Conservation (phyloP, 768 basidiomycete species). For the Sarcodon sp. region DNA sequence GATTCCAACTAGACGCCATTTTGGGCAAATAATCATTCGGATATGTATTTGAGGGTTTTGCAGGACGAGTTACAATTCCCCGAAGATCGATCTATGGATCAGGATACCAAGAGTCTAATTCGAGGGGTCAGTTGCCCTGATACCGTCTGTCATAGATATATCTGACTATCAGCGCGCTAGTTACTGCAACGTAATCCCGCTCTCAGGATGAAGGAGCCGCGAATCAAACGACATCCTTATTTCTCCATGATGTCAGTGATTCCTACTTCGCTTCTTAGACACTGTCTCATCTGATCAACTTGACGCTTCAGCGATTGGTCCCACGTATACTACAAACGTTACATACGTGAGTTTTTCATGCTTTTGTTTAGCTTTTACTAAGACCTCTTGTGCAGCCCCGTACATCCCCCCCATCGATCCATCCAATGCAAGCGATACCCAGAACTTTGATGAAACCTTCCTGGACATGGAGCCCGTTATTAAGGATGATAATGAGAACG, state of each 20-base stretch:
- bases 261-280: conserved; percentile 1
- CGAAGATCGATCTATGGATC: conserved; percentile 85
- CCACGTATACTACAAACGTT: conserved; percentile 88
- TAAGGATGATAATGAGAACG: conserved; percentile 49
- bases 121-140: conserved; percentile 57
- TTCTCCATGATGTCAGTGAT: conserved; percentile 80
- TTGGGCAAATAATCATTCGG: conserved; percentile 85
- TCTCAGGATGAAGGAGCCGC: conserved; percentile 82
- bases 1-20: conserved; percentile 59
- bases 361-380: conserved; percentile 4
- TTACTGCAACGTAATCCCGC: conserved; percentile 88
- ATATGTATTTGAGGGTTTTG: conserved; percentile 89
- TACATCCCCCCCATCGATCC: conserved; percentile 91
- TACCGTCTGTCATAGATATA: background rate
- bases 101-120: conserved; percentile 90
- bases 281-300: conserved; percentile 2
- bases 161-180: conserved; percentile 24
- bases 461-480: conserved; percentile 91
- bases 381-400: conserved; percentile 41
- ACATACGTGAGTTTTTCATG: conserved; percentile 59
- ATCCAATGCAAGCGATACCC: conserved; percentile 86
- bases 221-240: conserved; percentile 90
- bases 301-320: conserved; percentile 64
- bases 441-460: conserved; percentile 97
- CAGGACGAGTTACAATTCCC: conserved; percentile 87